Base-by-base conservation (phyloP, 768 basidiomycete genomes). In the Candolleomyces eurysporus region DNA sequence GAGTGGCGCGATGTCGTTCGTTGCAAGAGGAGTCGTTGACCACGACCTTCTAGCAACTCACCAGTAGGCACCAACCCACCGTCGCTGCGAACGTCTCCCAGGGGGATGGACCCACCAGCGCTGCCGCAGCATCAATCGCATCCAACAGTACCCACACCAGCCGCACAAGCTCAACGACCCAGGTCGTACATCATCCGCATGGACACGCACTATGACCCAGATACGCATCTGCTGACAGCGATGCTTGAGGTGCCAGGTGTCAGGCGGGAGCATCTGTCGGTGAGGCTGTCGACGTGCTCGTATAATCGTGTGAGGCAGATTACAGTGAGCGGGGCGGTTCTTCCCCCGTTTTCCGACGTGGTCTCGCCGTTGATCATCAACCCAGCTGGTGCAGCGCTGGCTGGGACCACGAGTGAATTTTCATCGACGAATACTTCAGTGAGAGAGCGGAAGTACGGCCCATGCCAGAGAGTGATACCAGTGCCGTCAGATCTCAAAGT, bases 161-260 rank as follows among this genome's bases (percentile, higher is more conserved):
- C 32, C 32, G 32, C 32, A 32, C 32, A 32, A 32, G 32, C 32
- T 32, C 32, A 4, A 32, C 32, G 56, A 31, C 52, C 50, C n/a
- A 61, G 54, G 42, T 30, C 14, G 19, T 79, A 79, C 66, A 68
- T 77, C 63, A 84, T 88, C 63, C 84, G 86, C 65, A 77, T 84
- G 32, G 90, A 91, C 72, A 73, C 86, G 56, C 78, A 82, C 68
- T 88, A 84, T 75, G 80, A 86, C 68, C 65, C 69, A 42, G 76
- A 78, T 39, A 82, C 79, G 55, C 78, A 79, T 69, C 68, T 78
- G 43, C 73, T 90, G 66, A 80, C 79, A 60, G 85, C 84, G 56
- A 78, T 84, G 74, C 81, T 90, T 68, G 89, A 91, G 72, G 76
- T 91, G 32, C 90, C 90, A 4, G 90, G 90, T 48, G 76, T 90